Base-by-base conservation (phyloP, 2,329 filamentous ascomycete genomes). In the Alternaria novae-zelandiae region DNA sequence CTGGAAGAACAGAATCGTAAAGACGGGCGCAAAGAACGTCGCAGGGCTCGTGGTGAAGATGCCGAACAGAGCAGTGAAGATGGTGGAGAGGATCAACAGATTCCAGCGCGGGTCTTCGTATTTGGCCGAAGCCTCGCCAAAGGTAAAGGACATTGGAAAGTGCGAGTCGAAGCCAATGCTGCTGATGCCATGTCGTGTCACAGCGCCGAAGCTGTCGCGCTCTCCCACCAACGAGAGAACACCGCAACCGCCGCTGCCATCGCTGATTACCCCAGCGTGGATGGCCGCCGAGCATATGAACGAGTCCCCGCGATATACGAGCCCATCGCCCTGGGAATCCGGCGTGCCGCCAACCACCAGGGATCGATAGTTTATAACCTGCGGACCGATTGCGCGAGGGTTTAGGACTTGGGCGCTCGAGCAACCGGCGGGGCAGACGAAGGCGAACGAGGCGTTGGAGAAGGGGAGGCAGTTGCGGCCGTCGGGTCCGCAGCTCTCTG, bases 311-410 rank as follows among this genome's bases (percentile, higher is more conserved):
- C 78, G 74, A 43, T 80, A 80, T 13, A 74, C 61, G 4, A 51
- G 50, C 13, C 70, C 62, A 21, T 68, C 53, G 17, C 54, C 65
- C 20, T 28, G 26, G 20, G 43, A 12, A 23, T 5, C 41, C n/a
- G 57, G 50, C 3, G 65, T 70, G 2, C 90, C 90, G n/a, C 91
- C 91, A 25, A 93, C 83, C 3, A 93, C 86, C n/a, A 92, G 77
- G 1, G 88, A 82, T 23, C 80, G 81, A 74, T 93, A 93, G 49
- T 86, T 82, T 54, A 92, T 82, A 68, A 90, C 87, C 70, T 90
- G 85, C 53, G 84, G 83, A 13, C 86, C 86, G 49, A 88, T 83
- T 12, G 82, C 79, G 64, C 83, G 81, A 25, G 86, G 84, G 45
- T 86, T 82, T 20, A 86, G 73, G 30, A 87, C 74, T 61, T 83